These are phyloP conservation scores for Fusarium sterilihyphosum DNA, from an alignment of 2,329 filamentous ascomycete genomes.

Conservation along the genomic window DNA sequence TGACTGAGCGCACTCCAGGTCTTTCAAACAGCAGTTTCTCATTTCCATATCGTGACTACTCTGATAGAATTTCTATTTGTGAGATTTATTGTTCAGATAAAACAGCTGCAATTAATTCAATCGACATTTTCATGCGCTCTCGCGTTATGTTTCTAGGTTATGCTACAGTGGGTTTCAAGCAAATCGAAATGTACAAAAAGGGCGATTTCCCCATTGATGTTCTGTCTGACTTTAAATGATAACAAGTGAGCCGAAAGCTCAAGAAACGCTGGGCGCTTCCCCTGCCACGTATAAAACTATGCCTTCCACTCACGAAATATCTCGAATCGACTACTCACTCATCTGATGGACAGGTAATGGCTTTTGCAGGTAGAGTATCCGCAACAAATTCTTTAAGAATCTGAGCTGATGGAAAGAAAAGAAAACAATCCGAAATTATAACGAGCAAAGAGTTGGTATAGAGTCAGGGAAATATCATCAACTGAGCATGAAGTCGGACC, in stretches of 20 bases:
- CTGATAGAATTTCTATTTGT: not conserved
- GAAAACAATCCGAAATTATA: not conserved
- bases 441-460: not conserved
- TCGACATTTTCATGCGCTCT: not conserved
- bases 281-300: not conserved
- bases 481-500: conserved; percentile 8
- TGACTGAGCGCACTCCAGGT: not conserved
- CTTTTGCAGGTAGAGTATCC: not conserved
- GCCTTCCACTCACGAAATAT: not conserved
- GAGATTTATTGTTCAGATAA: not conserved
- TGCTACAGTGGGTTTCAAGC: not conserved
- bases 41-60: not conserved
- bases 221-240: not conserved
- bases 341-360: not conserved
- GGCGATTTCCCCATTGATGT: not conserved
- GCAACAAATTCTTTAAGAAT: not conserved
- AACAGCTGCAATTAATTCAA: too few species aligned
- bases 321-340: not conserved
- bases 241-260: not conserved
- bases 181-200: conserved; percentile 19
- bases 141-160: conserved; percentile 42
- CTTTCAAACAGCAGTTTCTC: not conserved
- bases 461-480: not conserved
- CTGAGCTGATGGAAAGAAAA: not conserved
- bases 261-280: not conserved